These are phyloP conservation scores for Rosa hybrid DNA, from an alignment of 331 rosid species.

Conservation along the genomic window DNA sequence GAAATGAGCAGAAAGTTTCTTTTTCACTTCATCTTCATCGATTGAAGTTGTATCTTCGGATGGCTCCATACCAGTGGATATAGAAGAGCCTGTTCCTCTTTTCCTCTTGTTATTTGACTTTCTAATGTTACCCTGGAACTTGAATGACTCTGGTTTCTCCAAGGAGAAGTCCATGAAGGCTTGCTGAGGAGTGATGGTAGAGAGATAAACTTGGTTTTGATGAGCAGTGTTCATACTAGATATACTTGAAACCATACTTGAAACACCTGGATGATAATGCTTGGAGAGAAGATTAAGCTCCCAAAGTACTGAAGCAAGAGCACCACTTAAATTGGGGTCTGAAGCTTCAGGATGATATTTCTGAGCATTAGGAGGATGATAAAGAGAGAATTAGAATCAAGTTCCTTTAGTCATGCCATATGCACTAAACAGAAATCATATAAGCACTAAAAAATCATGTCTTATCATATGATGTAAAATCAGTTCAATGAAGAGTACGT, in stretches of 20 bases:
- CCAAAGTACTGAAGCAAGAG: conserved; percentile 96
- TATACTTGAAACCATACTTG: conserved; percentile 66
- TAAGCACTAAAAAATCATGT: background rate
- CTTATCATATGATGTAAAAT: background rate
- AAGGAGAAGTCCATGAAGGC: conserved; percentile 71
- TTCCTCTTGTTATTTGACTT: conserved; percentile 57
- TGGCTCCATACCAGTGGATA: conserved; percentile 30
- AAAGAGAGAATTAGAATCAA: background rate
- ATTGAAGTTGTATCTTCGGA: conserved; percentile 28
- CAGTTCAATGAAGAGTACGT: background rate
- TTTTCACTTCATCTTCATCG: conserved; percentile 55
- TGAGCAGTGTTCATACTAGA: conserved; percentile 55
- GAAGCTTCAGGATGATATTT: conserved; percentile 79
- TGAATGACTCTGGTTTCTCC: conserved; percentile 50
- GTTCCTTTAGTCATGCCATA: background rate
- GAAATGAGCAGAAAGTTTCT: conserved; percentile 64
- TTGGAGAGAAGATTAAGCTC: conserved; percentile 76
- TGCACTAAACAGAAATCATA: background rate
- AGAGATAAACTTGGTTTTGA: conserved; percentile 56
- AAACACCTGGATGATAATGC: conserved; percentile 80
- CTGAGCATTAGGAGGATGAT: conserved; percentile 45
- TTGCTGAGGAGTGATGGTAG: conserved; percentile 67
- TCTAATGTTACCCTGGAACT: conserved; percentile 34
- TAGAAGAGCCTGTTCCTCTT: conserved; percentile 35
- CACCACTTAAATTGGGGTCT: conserved; percentile 97